Evolutionary conservation across 1,284 basidiomycete genomes (phyloP).

Genomic region (Rhodotorula sp.): DNA sequence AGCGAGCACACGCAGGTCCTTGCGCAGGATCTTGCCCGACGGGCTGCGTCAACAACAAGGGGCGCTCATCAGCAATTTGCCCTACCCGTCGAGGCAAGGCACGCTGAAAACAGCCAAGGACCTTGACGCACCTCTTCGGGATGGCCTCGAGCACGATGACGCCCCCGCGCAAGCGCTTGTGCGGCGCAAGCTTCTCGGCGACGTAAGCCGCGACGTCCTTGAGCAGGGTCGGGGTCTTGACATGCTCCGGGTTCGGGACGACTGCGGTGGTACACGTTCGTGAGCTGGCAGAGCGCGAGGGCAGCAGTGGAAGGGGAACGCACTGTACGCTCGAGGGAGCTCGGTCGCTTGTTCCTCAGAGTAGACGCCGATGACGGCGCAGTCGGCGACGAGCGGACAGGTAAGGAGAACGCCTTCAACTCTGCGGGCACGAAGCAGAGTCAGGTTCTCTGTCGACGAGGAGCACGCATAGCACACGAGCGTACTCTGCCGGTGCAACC

Average conservation of each 20-base stretch:
- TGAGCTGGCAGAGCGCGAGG: too few species aligned
- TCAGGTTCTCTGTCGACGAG: background rate
- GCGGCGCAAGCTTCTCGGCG: conserved; percentile 48
- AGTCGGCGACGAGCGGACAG: conserved; percentile 32
- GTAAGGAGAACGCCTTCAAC: conserved; percentile 35
- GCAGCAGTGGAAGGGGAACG: background rate
- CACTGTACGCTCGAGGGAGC: conserved; percentile 36
- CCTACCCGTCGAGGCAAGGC: background rate
- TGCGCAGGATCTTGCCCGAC: conserved; percentile 53
- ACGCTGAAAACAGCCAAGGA: background rate
- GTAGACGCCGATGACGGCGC: conserved; percentile 41
- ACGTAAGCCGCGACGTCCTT: conserved; percentile 25
- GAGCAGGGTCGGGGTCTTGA: conserved; percentile 23
- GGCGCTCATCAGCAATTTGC: background rate
- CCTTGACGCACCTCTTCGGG: conserved; percentile 52
- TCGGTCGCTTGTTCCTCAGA: conserved; percentile 38
- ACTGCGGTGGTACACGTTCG: background rate
- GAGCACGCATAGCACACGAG: too few species aligned
- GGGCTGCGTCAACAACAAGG: conserved; percentile 1
- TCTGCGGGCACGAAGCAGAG: background rate
- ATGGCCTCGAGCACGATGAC: conserved; percentile 54
- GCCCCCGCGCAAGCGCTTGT: conserved; percentile 56
- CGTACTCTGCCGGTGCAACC: conserved; percentile 36
- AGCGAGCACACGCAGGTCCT: conserved; percentile 49
- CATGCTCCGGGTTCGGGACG: conserved; percentile 24